A percentile compares a stretch with the other conserved stretches of the same genome.
Evolutionary conservation across 2,329 filamentous ascomycete species (phyloP).

Genomic region (Diplodia sapinea): DNA sequence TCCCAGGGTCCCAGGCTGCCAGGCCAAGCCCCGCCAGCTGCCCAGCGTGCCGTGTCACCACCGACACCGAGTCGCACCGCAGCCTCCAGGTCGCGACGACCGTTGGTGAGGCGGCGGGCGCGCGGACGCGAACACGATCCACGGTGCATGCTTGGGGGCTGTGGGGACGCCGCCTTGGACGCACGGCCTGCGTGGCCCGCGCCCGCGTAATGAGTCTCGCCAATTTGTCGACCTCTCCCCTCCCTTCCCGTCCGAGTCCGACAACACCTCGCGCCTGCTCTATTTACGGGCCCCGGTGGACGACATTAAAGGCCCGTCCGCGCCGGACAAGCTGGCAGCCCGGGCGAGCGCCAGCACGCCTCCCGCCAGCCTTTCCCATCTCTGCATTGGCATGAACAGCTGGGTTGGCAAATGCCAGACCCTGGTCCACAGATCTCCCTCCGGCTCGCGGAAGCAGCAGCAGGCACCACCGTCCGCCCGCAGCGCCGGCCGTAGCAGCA

Average conservation of each 20-base stretch:
- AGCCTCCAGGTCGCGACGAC: neutral
- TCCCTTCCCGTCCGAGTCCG: neutral
- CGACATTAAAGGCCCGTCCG: conserved; percentile 11
- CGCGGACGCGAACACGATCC: conserved; percentile 9
- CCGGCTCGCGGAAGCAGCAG: conserved; percentile 26
- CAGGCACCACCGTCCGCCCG: neutral
- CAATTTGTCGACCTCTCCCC: conserved; percentile 3
- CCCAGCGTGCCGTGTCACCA: conserved; percentile 2
- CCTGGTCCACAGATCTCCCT: conserved; percentile 16
- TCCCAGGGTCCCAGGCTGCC: too few relatives aligned
- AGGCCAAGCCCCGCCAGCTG: neutral
- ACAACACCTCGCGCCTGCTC: neutral
- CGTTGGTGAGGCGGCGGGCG: neutral
- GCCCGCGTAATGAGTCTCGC: conserved; percentile 17
- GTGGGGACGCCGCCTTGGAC: too few relatives aligned
- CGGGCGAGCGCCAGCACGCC: too few relatives aligned
- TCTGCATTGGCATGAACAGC: neutral
- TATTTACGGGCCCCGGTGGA: conserved; percentile 8
- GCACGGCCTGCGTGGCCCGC: neutral
- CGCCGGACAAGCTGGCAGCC: neutral
- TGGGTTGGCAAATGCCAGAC: conserved; percentile 20
- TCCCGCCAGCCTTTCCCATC: neutral
- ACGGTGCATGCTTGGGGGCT: neutral
- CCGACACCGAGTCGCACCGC: conserved; percentile 7
- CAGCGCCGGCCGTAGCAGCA: neutral